Base-by-base conservation (phyloP, 192 early-diverging fungal species). In the Piromyces finnis region DNA sequence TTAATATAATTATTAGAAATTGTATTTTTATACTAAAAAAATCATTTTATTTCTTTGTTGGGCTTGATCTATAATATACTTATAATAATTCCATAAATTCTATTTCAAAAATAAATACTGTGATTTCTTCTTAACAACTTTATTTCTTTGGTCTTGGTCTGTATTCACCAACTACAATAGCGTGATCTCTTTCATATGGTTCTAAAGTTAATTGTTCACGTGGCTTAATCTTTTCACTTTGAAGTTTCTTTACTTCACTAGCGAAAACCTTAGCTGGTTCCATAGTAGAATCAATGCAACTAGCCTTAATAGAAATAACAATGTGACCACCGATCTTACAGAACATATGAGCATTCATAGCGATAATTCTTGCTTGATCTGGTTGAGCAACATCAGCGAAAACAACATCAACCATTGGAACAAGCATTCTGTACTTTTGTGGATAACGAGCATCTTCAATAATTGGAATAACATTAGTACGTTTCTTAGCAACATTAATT, bases 401-500 rank as follows among this genome's bases (percentile, higher is more conserved):
- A 80, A 98, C 92, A n/a, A 95, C 94, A 86, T 98, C 97, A 17
- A 97, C 96, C 97, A 98, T 98, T 29, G 91, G 91, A 79, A 98
- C 93, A 51, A 98, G 89, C 97, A 98, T 99, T 87, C 98, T 95
- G 90, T 99, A 99, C 88, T 99, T 99, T 88, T 99, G 94, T 80
- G 98, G 98, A 88, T 98, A 94, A 86, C 96, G 97, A 77, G 97
- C 96, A 87, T 99, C 98, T 88, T 99, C 98, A 84, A 99, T 96
- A 82, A 99, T 99, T 77, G 98, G 97, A 82, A 98, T 95, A 41
- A 98, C 94, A 87, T 98, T 99, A 84, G 96, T 98, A 82, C 97
- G 94, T 92, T 99, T 99, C 93, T 99, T 99, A 86, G 97, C 97
- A 92, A 98, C 94, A 90, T 97, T 97, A 89, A 99, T 98, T 82